Base-by-base conservation (phyloP, 2,329 filamentous ascomycete genomes). In the Uncinocarpus reesii region DNA sequence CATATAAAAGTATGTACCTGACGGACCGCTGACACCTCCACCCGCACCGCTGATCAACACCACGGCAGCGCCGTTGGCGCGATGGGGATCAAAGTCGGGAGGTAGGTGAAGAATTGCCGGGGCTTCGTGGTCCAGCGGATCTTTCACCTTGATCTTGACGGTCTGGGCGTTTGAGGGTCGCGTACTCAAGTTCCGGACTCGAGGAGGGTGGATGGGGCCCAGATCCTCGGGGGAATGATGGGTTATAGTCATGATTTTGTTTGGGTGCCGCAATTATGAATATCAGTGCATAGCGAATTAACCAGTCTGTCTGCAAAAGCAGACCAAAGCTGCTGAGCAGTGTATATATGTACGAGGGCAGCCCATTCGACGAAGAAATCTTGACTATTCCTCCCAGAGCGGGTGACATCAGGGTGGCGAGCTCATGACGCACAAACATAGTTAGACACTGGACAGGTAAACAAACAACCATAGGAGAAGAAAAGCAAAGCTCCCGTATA, bases 1-100 rank as follows among this genome's bases (percentile, higher is more conserved):
- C 4, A 5, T 8, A 5, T 32, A n/a, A n/a, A n/a, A 21, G 15
- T 13, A 65, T n/a, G n/a, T 66, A 51, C 61, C 64, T 4, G 59
- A 63, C 2, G 69, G 68, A 1, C 67, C 67, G n/a, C 58, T 62
- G 10, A 67, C 60, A n/a, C 64, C 64, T 36, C 66, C 64, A 1
- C 65, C 62, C 15, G 65, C 62, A 28, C 62, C 61, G 18, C 60
- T 62, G 21, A 63, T 55, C 7, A 65, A 50, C 18, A 65, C 57
- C 0, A 59, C 62, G 1, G 60, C 62, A 1, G 60, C 48, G 1
- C 37, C 46, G 11, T 53, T 31, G 1, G 46, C 34, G 1, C 52
- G 23, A 20, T 28, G 4, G 3, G 50, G 42, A 42, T 52, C 48
- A 48, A 61, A 62, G 35, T 57, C 53, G n/a, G 53, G 57, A 1